A percentile compares a stretch with the other conserved stretches of the same genome.
Evolutionary conservation across 164 flowering plant species (phyloP).

Genomic region (Euptelea pleiosperma): DNA sequence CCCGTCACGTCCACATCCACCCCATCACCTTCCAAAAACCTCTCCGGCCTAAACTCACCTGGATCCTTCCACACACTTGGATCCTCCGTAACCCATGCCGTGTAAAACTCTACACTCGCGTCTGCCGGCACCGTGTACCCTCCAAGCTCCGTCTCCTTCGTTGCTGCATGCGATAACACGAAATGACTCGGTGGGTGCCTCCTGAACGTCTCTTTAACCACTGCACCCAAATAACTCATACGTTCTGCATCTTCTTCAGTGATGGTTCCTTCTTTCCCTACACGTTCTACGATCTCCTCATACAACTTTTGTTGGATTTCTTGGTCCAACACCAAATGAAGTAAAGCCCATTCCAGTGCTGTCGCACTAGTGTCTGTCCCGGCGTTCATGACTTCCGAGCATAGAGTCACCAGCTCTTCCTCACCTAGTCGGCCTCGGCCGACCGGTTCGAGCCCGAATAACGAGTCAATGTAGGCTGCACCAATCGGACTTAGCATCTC

Average conservation of each 20-base stretch:
- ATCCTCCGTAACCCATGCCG: conserved; percentile 76
- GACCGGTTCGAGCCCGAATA: conserved; percentile 44
- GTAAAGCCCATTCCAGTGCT: conserved; percentile 72
- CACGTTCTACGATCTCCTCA: conserved; percentile 47
- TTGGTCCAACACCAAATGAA: conserved; percentile 61
- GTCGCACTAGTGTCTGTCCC: conserved; percentile 95
- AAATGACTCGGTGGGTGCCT: conserved; percentile 93
- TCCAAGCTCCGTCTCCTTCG: conserved; percentile 55
- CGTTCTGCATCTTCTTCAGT: conserved; percentile 56
- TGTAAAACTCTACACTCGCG: conserved; percentile 70
- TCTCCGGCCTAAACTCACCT: conserved; percentile 71
- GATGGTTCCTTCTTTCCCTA: conserved; percentile 48
- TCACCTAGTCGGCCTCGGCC: conserved; percentile 53
- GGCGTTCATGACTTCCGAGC: conserved; percentile 76
- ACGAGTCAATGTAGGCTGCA: conserved; percentile 80
- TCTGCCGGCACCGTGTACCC: conserved; percentile 69
- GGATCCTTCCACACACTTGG: conserved; percentile 72
- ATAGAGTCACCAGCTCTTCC: conserved; percentile 70
- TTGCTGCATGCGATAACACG: conserved; percentile 67
- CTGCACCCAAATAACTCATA: conserved; percentile 61
- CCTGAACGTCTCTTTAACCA: conserved; percentile 79
- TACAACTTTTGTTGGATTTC: conserved; percentile 63
- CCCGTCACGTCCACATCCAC: conserved; percentile 79
- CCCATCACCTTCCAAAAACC: conserved; percentile 71
- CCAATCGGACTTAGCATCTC: conserved; percentile 73